phyloP scores from a whole-genome alignment of 1,139 yeast genomes.

The Debaryomyces sp. region DNA sequence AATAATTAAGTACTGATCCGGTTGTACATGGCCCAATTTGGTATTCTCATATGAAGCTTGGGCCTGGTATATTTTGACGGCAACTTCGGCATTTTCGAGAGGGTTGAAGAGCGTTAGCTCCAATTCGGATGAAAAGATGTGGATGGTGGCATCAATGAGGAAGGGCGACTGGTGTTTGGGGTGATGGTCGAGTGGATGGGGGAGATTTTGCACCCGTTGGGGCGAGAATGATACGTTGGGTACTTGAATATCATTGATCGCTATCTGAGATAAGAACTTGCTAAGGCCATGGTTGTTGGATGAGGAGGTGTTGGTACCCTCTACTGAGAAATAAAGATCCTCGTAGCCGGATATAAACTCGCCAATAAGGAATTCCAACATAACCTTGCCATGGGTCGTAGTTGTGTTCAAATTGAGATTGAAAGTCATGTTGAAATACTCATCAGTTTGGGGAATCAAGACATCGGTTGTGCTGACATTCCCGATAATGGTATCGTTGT shows the following conservation, averaged over 20 bases:
- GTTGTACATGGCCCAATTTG: slow-evolving; percentile 46
- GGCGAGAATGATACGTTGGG: slow-evolving; percentile 5
- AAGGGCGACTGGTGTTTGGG: slow-evolving; percentile 20
- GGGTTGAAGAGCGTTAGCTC: slow-evolving; percentile 58
- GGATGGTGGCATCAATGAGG: slow-evolving; percentile 50
- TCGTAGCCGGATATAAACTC: slow-evolving; percentile 25
- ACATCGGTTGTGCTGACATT: slow-evolving; percentile 16
- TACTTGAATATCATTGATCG: neutral
- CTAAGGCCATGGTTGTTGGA: neutral
- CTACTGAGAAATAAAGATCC: slow-evolving; percentile 7
- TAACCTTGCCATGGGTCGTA: slow-evolving; percentile 4
- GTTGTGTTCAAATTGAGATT: slow-evolving; percentile 13
- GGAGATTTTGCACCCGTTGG: neutral
- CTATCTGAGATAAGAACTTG: neutral
- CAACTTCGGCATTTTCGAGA: slow-evolving; percentile 41
- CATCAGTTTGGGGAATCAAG: slow-evolving; percentile 18
- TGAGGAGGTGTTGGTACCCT: neutral
- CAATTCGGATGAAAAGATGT: slow-evolving; percentile 53
- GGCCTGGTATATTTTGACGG: slow-evolving; percentile 44
- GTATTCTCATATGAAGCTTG: slow-evolving; percentile 50
- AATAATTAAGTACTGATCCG: slow-evolving; percentile 36
- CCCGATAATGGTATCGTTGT: slow-evolving; percentile 23
- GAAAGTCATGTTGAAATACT: slow-evolving; percentile 17
- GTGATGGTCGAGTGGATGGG: neutral
- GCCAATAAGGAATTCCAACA: slow-evolving; percentile 18